Conservation (phyloP, 305 asterid genomes). For the Solanum hybrid region DNA sequence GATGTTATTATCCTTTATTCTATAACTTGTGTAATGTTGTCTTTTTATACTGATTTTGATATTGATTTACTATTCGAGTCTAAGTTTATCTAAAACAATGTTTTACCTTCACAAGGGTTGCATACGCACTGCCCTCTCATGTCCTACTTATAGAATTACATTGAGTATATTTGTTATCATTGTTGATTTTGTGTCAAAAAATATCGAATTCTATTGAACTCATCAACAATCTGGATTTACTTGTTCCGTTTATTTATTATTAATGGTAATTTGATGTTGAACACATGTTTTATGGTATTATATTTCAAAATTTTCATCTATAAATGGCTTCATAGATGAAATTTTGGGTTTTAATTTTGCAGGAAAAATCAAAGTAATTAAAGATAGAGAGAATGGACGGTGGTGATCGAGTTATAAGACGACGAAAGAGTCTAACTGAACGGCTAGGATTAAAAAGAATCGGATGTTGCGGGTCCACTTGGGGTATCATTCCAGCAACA, state of each 20-base stretch:
- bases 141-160: too few species aligned
- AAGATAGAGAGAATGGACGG: constrained; percentile 34
- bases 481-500: constrained; percentile 41
- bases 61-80: neutral
- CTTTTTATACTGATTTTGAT: neutral
- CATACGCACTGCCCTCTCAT: neutral
- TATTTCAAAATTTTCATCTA: neutral
- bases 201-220: too few species aligned
- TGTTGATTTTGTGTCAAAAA: neutral
- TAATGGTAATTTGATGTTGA: too few species aligned
- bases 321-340: constrained; percentile 22
- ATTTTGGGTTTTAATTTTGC: constrained; percentile 36
- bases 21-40: neutral
- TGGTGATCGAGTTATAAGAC: constrained; percentile 37
- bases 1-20: neutral
- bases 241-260: neutral
- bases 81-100: neutral
- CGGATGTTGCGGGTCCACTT: constrained; percentile 53
- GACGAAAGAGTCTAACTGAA: constrained; percentile 50
- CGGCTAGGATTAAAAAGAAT: constrained; percentile 56
- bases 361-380: constrained; percentile 14
- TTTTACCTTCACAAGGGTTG: too few species aligned
- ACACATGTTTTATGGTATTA: neutral
- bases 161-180: too few species aligned
- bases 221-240: too few species aligned